phyloP scores from a whole-genome alignment of 1,284 basidiomycete species.

The Cryptococcus maquisensis region DNA sequence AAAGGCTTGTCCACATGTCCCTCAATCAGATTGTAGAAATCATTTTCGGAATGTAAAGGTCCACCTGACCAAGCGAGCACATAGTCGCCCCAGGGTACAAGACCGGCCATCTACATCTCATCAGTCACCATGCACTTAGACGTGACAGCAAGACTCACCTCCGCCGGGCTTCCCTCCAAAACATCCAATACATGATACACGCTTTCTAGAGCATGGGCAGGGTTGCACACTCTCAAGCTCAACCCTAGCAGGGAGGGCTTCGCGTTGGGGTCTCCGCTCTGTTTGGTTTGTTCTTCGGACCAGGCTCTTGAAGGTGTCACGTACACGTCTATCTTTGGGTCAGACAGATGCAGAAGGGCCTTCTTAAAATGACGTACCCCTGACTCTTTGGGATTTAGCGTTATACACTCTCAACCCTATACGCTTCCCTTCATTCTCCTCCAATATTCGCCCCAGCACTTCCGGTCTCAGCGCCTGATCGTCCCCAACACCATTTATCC shows the following conservation, averaged over 20 bases:
- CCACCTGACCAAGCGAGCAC: conserved; percentile 94
- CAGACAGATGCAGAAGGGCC: not conserved
- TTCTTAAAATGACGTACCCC: conserved; percentile 57
- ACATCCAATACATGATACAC: conserved; percentile 99
- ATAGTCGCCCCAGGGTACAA: conserved; percentile 85
- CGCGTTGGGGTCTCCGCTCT: conserved; percentile 49
- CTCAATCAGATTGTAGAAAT: conserved; percentile 96
- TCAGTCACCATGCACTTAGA: not conserved
- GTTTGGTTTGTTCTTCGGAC: conserved; percentile 53
- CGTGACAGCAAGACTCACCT: conserved; percentile 47
- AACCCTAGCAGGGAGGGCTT: conserved; percentile 77
- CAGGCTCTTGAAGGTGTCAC: conserved; percentile 80
- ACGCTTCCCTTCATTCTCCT: conserved; percentile 74
- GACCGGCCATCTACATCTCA: conserved; percentile 49
- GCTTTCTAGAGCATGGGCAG: conserved; percentile 79
- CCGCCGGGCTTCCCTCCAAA: conserved; percentile 90
- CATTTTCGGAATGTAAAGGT: conserved; percentile 82
- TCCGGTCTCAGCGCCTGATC: conserved; percentile 48
- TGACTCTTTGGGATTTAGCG: conserved; percentile 73
- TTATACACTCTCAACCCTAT: conserved; percentile 85
- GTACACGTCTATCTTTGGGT: conserved; percentile 61
- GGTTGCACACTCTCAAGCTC: conserved; percentile 85
- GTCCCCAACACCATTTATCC: not conserved
- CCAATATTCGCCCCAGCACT: conserved; percentile 74
- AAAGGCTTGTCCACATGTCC: conserved; percentile 88